Conservation (phyloP, 2,329 filamentous ascomycete species). For the Paramyrothecium roridum region DNA sequence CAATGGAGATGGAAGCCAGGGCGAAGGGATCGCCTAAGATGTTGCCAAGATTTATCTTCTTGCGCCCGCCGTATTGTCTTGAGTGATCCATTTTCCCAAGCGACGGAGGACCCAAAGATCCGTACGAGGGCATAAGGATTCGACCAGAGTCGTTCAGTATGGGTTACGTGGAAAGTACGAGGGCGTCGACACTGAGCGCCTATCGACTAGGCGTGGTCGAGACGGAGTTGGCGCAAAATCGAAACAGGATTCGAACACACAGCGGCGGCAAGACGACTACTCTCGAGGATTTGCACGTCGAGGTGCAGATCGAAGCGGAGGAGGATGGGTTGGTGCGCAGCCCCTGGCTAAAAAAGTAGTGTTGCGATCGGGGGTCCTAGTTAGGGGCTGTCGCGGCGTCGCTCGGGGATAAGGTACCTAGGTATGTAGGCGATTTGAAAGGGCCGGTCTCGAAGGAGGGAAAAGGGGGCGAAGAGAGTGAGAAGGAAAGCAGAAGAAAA, state of each 20-base stretch:
- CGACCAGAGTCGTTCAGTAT: slow-evolving; percentile 3
- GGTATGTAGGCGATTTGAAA: not conserved
- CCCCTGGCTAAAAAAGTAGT: not conserved
- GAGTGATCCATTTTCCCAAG: slow-evolving; percentile 77
- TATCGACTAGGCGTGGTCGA: too few relatives aligned
- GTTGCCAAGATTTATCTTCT: slow-evolving; percentile 75
- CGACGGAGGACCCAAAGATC: slow-evolving; percentile 69
- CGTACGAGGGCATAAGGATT: slow-evolving; percentile 71
- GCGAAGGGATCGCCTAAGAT: slow-evolving; percentile 96
- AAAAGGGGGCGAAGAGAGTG: not conserved
- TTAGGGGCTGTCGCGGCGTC: not conserved
- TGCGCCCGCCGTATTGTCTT: slow-evolving; percentile 50
- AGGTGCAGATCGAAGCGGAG: not conserved
- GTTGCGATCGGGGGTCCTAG: not conserved
- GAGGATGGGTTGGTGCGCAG: not conserved
- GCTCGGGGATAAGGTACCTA: not conserved
- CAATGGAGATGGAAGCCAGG: slow-evolving; percentile 88
- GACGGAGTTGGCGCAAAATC: too few relatives aligned
- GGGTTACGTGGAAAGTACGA: not conserved
- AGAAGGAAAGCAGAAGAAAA: not conserved
- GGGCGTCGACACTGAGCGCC: not conserved
- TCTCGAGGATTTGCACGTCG: not conserved
- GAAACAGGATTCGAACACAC: too few relatives aligned
- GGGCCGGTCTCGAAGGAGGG: not conserved
- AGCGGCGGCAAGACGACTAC: too few relatives aligned